phyloP scores from a whole-genome alignment of 2,329 filamentous ascomycete genomes.

The Calonectria crousiana region DNA sequence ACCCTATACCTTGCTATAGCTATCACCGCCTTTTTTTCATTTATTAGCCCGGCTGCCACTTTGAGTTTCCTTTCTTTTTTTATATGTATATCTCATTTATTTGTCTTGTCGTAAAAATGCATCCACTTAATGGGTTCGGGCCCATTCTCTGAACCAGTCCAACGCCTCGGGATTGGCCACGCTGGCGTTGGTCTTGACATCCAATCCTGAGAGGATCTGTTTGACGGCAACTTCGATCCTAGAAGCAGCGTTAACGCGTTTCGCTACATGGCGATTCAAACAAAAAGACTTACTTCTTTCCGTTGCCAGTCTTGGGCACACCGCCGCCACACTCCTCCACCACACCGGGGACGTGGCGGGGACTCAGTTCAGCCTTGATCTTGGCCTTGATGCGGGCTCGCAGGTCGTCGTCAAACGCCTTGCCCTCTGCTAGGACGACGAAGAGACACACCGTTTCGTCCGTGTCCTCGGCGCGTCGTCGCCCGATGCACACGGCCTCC shows the following conservation, averaged over 20 bases:
- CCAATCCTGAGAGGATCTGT: slow-evolving; percentile 90
- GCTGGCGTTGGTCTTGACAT: slow-evolving; percentile 89
- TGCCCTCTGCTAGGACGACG: slow-evolving; percentile 77
- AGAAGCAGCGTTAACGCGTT: slow-evolving; percentile 26
- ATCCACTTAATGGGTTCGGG: slow-evolving; percentile 58
- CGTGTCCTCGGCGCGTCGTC: slow-evolving; percentile 75
- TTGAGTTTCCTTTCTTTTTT: background rate
- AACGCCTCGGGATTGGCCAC: slow-evolving; percentile 93
- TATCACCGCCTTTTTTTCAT: background rate
- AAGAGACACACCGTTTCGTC: slow-evolving; percentile 94
- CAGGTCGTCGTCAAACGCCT: slow-evolving; percentile 70
- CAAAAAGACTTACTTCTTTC: slow-evolving; percentile 78
- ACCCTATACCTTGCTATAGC: background rate
- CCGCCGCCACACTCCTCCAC: slow-evolving; percentile 83
- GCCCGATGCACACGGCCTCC: slow-evolving; percentile 89
- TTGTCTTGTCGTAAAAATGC: slow-evolving; percentile 3
- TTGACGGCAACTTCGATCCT: slow-evolving; percentile 96
- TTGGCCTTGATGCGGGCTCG: slow-evolving; percentile 72
- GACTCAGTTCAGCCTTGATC: slow-evolving; percentile 83
- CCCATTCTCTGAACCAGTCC: slow-evolving; percentile 89
- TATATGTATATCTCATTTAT: background rate
- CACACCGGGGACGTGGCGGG: slow-evolving; percentile 88
- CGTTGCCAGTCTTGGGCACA: slow-evolving; percentile 92
- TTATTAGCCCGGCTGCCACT: background rate
- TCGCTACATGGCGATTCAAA: background rate